Evolutionary conservation across 148 eudicot species (phyloP), one percentile per base, ranked within the genome.

Genomic region (Nepenthes gracilis): DNA sequence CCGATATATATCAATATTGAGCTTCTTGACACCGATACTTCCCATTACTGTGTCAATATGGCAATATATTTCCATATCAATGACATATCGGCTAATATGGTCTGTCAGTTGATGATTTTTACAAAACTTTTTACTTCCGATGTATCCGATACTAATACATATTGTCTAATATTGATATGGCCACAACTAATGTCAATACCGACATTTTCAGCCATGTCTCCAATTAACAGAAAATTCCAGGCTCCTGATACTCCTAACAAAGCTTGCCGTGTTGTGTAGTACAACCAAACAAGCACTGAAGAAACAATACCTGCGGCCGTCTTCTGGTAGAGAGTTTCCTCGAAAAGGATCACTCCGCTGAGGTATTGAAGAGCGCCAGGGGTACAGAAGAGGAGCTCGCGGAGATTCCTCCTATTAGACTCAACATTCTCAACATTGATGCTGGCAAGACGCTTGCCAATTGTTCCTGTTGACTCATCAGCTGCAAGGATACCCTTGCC

Each of bases 401-500:
- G 95, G 33, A 82, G 83, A 62, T 91, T 88, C 66, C 91, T 78
- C 84, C 97, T 82, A 87, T 87, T 90, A 8, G 66, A 9, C 84
- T 90, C 97, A 1, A 78, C 82, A 62, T 90, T 90, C 85, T 90
- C 97, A 15, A 87, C 95, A 43, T 83, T 87, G 73, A 90, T 90
- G 78, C 91, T 74, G 12, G 86, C 65, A 47, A 90, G 72, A 58
- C 97, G 91, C 72, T 90, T 90, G 55, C 97, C 97, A n/a, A 90
- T 90, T 33, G 97, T 90, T 53, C 97, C 95, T 9, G 97, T 90
- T 15, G 97, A 90, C 78, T 90, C 97, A 47, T 90, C 97, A 64
- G 97, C 97, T 43, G 97, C 97, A 34, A 90, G 89, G 62, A 90
- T 90, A 75, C 97, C 97, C 87, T 90, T 90, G n/a, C 97, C 97